A percentile compares a stretch with the other conserved stretches of the same genome.
These are phyloP conservation scores for Rhizopus delemar DNA, from an alignment of 371 early-diverging fungal species.

Conservation along the genomic window DNA sequence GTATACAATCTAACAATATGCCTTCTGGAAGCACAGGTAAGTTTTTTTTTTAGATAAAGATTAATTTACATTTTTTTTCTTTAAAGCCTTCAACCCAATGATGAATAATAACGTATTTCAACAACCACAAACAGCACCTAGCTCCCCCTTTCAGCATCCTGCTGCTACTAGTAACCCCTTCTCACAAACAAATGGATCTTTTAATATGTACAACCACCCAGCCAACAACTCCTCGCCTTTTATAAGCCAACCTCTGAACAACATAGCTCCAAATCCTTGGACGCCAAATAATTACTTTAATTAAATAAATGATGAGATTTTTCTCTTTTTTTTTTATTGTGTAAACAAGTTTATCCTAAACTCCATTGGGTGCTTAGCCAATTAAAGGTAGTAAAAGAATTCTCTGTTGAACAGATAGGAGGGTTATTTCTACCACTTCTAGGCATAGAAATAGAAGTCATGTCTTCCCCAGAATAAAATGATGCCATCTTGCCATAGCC, in stretches of 20 bases:
- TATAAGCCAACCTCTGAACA: background rate
- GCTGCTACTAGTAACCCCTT: background rate
- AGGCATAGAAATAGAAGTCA: slow-evolving; percentile 39
- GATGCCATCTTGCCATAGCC: slow-evolving; percentile 56
- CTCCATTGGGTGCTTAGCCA: slow-evolving; percentile 46
- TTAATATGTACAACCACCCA: background rate
- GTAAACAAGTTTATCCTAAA: slow-evolving; percentile 33
- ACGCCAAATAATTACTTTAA: background rate
- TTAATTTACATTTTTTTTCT: background rate
- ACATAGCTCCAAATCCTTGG: background rate
- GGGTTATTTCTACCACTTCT: slow-evolving; percentile 12
- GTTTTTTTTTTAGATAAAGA: background rate
- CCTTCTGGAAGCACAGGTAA: background rate
- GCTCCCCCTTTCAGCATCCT: background rate
- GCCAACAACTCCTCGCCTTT: background rate
- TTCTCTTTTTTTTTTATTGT: background rate
- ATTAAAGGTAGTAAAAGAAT: slow-evolving; percentile 31
- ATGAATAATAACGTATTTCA: background rate
- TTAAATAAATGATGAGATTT: background rate
- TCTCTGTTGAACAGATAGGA: slow-evolving; percentile 28
- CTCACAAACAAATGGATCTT: background rate
- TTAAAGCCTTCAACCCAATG: background rate
- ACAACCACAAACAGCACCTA: background rate
- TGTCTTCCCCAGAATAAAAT: slow-evolving; percentile 41
- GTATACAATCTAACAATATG: background rate